phyloP scores from a whole-genome alignment of 2,329 filamentous ascomycete species.

The Exophiala viscosa region DNA sequence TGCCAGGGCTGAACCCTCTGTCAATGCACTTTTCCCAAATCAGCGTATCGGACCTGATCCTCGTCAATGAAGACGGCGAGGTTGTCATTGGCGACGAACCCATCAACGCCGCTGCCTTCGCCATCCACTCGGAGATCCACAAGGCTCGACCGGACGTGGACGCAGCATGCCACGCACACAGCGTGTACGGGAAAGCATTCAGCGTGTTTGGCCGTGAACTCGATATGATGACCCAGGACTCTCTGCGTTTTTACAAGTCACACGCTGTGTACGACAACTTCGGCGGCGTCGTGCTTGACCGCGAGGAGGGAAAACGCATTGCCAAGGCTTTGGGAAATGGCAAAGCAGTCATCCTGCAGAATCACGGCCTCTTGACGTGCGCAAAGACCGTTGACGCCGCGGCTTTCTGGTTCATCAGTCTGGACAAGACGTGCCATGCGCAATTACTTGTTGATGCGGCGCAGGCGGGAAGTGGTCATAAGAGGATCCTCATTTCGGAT shows the following conservation, averaged over 20 bases:
- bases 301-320: slow-evolving; percentile 51
- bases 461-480: slow-evolving; percentile 36
- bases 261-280: slow-evolving; percentile 46
- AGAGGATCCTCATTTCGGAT: slow-evolving; percentile 27
- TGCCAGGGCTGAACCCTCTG: slow-evolving; percentile 41
- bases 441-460: slow-evolving; percentile 42
- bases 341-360: slow-evolving; percentile 54
- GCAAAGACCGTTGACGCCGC: slow-evolving; percentile 50
- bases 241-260: slow-evolving; percentile 38
- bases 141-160: slow-evolving; percentile 53
- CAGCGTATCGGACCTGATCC: slow-evolving; percentile 41
- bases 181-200: slow-evolving; percentile 47
- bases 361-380: slow-evolving; percentile 54
- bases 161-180: slow-evolving; percentile 40
- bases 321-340: slow-evolving; percentile 46
- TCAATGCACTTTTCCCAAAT: slow-evolving; percentile 45
- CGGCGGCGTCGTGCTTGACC: slow-evolving; percentile 51
- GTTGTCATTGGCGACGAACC: slow-evolving; percentile 40
- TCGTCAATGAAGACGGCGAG: slow-evolving; percentile 42
- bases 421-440: slow-evolving; percentile 42
- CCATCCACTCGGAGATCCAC: slow-evolving; percentile 46
- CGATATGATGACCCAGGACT: slow-evolving; percentile 50
- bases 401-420: slow-evolving; percentile 53
- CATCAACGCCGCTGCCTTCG: slow-evolving; percentile 48
- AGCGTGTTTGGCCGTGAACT: slow-evolving; percentile 45